A percentile compares a stretch with the other conserved stretches of the same genome.
Conservation (phyloP, 306 rosid species). For the Prunus mongolica region DNA sequence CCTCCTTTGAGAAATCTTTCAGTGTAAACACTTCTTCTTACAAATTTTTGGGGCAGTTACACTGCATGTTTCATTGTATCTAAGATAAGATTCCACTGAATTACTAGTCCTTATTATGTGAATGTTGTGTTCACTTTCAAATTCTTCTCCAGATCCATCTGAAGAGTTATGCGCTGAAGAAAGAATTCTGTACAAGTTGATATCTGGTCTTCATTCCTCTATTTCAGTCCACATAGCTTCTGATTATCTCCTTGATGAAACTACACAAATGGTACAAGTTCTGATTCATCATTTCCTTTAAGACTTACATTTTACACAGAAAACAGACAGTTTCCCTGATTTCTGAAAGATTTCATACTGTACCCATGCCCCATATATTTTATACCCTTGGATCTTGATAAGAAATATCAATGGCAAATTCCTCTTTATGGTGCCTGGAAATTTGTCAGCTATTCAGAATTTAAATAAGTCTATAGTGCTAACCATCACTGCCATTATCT, state of each 20-base stretch:
- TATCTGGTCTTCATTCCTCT: conserved; percentile 98
- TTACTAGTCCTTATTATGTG: not conserved
- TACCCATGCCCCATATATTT: not conserved
- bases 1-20: not conserved
- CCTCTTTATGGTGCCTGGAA: not conserved
- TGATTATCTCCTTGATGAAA: conserved; percentile 79
- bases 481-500: not conserved
- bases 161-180: conserved; percentile 85
- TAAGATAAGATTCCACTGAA: not conserved
- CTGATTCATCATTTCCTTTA: not conserved
- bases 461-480: not conserved
- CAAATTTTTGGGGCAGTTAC: not conserved
- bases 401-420: not conserved
- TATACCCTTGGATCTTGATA: not conserved
- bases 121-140: not conserved
- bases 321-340: not conserved
- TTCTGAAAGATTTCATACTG: not conserved
- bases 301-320: not conserved
- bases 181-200: conserved; percentile 85
- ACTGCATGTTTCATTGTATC: conserved; percentile 1
- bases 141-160: conserved; percentile 56
- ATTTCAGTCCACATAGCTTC: conserved; percentile 90
- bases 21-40: not conserved
- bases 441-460: not conserved
- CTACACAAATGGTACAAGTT: conserved; percentile 53